Evolutionary conservation across 2,329 filamentous ascomycete species (phyloP), one percentile per base, ranked within the genome.

Genomic region (Hypoxylon sp.): DNA sequence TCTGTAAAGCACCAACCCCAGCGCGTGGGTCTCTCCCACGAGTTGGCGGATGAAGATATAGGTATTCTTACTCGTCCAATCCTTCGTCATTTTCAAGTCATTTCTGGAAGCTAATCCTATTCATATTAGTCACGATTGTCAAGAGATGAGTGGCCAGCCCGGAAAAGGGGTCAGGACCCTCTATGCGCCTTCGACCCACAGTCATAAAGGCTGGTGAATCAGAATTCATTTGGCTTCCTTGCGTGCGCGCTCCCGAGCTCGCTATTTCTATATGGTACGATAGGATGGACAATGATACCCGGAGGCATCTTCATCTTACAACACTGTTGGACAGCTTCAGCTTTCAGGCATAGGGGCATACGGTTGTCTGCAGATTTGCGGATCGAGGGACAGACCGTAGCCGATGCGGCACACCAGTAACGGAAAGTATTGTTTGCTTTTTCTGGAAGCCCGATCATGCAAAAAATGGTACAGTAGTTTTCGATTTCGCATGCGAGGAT

Each of bases 1-100:
- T 98, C 94, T 62, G 95, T 98, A 74, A 98, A 98, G 87, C 96
- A 99, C 84, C 96, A 98, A 83, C 96, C 96, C 72, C 96, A 99
- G 83, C 90, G 94, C 77, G 96, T 98, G 70, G 96, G 96, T 54
- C 87, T 99, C 72, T 85, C 88, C 58, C 96, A 99, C 80, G 94
- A 97, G 84, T 86, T 99, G 77, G 93, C 90, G 64, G 96, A 99
- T 80, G 96, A 99, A 83, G 96, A 99, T 83, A 97, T 99, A 82
- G 93, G 93, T 95, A 86, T 84, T 66, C 66, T 64, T 63, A 62
- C 53, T 72, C 69, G 69, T 19, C 67, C 57, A 48, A 63, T 63
- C 65, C 63, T 65, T 65, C 57, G 42, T 22, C 57, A 37, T 24
- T 37, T 50, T 24, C 55, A 44, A 39, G 24, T 65, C 62, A 66